Evolutionary conservation across 2,329 filamentous ascomycete genomes (phyloP), one percentile per base, ranked within the genome.

Genomic region (Aspergillus pseudoterreus): DNA sequence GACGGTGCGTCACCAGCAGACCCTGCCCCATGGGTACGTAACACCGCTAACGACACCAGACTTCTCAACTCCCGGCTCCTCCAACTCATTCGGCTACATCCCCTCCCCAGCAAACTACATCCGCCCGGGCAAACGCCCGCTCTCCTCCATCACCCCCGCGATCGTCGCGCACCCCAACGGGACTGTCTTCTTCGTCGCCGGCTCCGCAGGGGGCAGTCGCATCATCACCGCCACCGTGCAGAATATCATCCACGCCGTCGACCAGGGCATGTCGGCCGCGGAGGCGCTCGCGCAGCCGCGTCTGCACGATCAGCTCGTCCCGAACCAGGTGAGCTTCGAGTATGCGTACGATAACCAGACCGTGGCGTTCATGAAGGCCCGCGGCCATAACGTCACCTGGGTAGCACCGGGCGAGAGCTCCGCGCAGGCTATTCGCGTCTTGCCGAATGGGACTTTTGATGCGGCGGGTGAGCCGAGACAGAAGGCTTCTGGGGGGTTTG

Each of bases 21-120:
- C 19, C 5, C 21, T 10, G 4, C 17, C 39, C 4, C 8, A 24
- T 2, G 19, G 19, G 3, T 19, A 21, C 41, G 15, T 22, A 15
- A 32, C 19, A 15, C 15, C 19, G 45, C 11, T 41, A 45, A 35
- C 2, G 6, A 83, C 83, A 78, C 81, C 85, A 75, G 90, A 95
- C 74, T 96, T 96, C 75, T 90, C 86, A 45, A 91, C 95, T 62
- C 92, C 92, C 0, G 83, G 83, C 48, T 75, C 80, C 1, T 79
- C 78, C 52, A 96, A 96, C 67, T 83, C 85, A 22, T 97, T 96
- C 67, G 91, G 90, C 47, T 96, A 90, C 73, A 81, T 86, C 42
- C 91, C 92, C 1, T 86, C 83, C 0, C 82, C 84, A 4, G 81
- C 85, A 42, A 96, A 97, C 77, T 96, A 84, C 67, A 84, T 96